Evolutionary conservation across 345 rosid genomes (phyloP), one percentile per base, ranked within the genome.

Genomic region (Hibiscus tridactylites): DNA sequence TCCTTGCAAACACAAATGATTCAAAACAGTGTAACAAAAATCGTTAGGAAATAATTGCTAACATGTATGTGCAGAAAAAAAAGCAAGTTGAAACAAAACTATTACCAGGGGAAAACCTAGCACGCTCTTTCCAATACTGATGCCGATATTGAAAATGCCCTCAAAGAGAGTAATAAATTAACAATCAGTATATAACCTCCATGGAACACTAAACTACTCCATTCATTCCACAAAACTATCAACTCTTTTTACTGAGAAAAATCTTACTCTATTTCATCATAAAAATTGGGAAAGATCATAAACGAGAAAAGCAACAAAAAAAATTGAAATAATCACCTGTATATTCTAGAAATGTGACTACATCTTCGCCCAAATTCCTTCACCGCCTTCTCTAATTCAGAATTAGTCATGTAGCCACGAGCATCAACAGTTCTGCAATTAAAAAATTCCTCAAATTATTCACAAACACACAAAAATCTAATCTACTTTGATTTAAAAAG

Each of bases 41-140:
- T 11, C 35, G 12, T 6, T 11, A 11, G 3, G 39, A 37, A 56
- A 70, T 37, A 58, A 11, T 54, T 31, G 47, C 3, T 6, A 70
- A 39, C 64, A 37, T 57, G 13, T 9, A 21, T 28, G 31, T 35
- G 13, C 9, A 6, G 69, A 53, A 63, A 37, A 46, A 6, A 26
- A 13, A 61, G 53, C 35, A 57, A 67, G 74, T 62, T 66, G 26
- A 2, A 72, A 74, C 26, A 47, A 71, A 75, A 47, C 31, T 19
- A 76, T 82, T 94, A 94, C 99, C 97, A 92, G 81, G 28, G 96
- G 92, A 79, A 94, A 83, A 78, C 97, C 97, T 81, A 80, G 80
- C 61, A 90, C 92, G 84, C 99, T 94, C 79, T 85, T 79, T 28
- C 99, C 99, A 64, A 94, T 87, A 83, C 99, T 92, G 92, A 88